phyloP scores from a whole-genome alignment of 2,329 filamentous ascomycete genomes.

The Nakataea oryzae region DNA sequence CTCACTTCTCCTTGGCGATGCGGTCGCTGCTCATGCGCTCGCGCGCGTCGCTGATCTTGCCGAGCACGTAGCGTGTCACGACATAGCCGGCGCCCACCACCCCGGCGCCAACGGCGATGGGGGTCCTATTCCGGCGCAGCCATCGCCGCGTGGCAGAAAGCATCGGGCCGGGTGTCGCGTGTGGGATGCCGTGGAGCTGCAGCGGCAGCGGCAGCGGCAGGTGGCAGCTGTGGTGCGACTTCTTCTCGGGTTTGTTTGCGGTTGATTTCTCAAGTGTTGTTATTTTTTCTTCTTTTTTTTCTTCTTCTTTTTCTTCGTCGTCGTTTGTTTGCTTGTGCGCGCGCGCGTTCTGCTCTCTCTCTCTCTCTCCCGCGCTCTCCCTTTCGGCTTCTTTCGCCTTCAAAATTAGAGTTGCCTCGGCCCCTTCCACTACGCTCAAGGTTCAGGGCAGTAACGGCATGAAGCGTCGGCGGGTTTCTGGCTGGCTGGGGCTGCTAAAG shows the following conservation, averaged over 20 bases:
- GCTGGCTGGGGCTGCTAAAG: background rate
- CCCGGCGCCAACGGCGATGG: slow-evolving; percentile 77
- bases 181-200: background rate
- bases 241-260: no score
- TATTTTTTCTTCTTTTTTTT: background rate
- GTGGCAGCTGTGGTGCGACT: no score
- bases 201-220: background rate
- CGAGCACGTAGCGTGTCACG: slow-evolving; percentile 83
- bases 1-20: slow-evolving; percentile 92
- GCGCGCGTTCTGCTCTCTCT: no score
- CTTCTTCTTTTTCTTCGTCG: background rate
- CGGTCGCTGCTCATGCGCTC: slow-evolving; percentile 95
- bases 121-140: slow-evolving; percentile 85
- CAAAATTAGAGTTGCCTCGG: background rate
- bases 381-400: background rate
- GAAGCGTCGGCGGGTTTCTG: background rate
- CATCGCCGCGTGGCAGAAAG: slow-evolving; percentile 71
- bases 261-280: no score
- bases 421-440: background rate
- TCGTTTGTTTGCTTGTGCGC: no score
- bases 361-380: background rate
- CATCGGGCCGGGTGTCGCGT: slow-evolving; percentile 30
- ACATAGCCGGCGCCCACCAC: slow-evolving; percentile 85
- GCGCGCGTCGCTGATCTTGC: slow-evolving; percentile 83
- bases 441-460: background rate